phyloP scores from a whole-genome alignment of 257 asterid species.

The Lithospermum erythrorhizon region DNA sequence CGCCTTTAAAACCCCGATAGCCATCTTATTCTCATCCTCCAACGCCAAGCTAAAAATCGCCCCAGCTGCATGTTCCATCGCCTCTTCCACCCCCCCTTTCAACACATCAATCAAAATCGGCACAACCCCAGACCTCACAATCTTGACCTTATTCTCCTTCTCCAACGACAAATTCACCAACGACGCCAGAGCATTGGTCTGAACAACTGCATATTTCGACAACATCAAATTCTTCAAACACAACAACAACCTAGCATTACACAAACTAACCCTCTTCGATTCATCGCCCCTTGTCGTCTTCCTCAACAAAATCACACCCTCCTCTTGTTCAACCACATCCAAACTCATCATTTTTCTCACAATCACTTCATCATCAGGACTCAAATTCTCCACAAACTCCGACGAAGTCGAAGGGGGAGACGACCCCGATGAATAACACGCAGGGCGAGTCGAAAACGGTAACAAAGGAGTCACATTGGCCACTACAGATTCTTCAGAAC shows the following conservation, averaged over 20 bases:
- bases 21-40: conserved; percentile 67
- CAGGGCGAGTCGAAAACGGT: conserved; percentile 59
- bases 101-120: conserved; percentile 55
- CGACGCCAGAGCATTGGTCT: conserved; percentile 70
- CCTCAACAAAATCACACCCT: conserved; percentile 55
- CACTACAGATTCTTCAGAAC: conserved; percentile 87
- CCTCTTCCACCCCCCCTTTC: conserved; percentile 63
- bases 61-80: conserved; percentile 88
- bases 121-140: conserved; percentile 64
- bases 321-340: conserved; percentile 71
- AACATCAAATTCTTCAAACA: conserved; percentile 45
- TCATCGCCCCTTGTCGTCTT: conserved; percentile 53
- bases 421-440: conserved; percentile 53
- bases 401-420: conserved; percentile 62
- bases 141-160: conserved; percentile 55
- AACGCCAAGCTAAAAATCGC: conserved; percentile 74
- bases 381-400: conserved; percentile 20
- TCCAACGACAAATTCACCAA: conserved; percentile 77
- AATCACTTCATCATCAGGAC: conserved; percentile 24
- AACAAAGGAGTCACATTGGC: conserved; percentile 55
- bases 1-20: conserved; percentile 79
- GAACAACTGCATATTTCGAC: conserved; percentile 60
- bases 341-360: conserved; percentile 29
- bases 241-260: conserved; percentile 50
- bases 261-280: conserved; percentile 45